phyloP scores from a whole-genome alignment of 768 basidiomycete genomes.

The Pulveroboletus sp. region DNA sequence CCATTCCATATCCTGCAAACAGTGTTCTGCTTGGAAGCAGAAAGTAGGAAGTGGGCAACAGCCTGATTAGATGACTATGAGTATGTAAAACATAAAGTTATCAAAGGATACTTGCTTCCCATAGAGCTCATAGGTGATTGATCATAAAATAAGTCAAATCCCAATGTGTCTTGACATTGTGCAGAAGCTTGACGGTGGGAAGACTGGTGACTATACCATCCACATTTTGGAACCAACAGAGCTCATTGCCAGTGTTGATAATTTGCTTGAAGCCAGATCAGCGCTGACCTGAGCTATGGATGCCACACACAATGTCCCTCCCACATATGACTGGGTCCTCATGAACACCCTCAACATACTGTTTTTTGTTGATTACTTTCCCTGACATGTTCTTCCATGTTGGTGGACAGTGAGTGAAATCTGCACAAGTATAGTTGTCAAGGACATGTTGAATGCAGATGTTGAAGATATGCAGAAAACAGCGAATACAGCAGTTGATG shows the following conservation, averaged over 20 bases:
- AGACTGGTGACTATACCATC: background rate
- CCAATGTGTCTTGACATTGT: conserved; percentile 38
- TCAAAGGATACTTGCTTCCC: no score
- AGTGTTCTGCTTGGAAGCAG: conserved; percentile 18
- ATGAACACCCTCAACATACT: background rate
- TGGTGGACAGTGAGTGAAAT: background rate
- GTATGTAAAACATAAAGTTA: no score
- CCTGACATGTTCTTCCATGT: background rate
- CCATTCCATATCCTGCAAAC: conserved; percentile 1
- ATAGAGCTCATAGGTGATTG: no score
- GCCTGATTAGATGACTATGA: no score
- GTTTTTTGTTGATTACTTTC: background rate
- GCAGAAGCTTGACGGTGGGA: conserved; percentile 1
- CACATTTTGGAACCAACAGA: background rate
- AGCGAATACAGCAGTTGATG: conserved; percentile 2
- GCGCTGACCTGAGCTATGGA: background rate
- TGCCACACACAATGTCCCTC: background rate
- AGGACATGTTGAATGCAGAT: conserved; percentile 7
- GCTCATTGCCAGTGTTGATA: conserved; percentile 1
- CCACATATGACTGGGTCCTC: background rate
- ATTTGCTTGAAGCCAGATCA: background rate
- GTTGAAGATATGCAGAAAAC: conserved; percentile 23
- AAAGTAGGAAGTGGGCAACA: no score
- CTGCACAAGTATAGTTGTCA: background rate
- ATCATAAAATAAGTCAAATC: conserved; percentile 32